phyloP scores from a whole-genome alignment of 2,329 filamentous ascomycete species.

The Rosellinia necatrix region DNA sequence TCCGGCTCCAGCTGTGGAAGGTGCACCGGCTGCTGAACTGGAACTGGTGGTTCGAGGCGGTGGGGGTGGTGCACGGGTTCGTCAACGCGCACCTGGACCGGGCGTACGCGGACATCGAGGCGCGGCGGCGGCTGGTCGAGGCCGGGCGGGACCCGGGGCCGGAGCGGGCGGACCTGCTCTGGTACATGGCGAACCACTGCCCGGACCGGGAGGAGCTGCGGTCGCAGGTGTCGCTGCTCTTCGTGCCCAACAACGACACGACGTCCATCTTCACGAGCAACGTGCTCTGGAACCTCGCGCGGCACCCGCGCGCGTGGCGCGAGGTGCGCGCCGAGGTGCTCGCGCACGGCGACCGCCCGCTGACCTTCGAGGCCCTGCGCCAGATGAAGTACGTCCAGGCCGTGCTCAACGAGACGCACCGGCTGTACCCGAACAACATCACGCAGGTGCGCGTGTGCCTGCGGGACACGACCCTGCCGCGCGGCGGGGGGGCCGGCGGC shows the following conservation, averaged over 20 bases:
- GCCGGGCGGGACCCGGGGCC: not conserved
- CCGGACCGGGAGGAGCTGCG: not conserved
- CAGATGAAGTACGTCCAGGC: not conserved
- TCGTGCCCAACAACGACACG: not conserved
- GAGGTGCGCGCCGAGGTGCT: not conserved
- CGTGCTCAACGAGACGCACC: not conserved
- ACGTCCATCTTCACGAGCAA: not conserved
- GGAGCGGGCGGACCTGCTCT: not conserved
- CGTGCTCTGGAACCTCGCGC: not conserved
- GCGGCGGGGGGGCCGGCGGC: too few species aligned
- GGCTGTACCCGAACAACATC: not conserved
- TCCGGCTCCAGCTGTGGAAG: not conserved
- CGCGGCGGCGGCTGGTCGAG: not conserved
- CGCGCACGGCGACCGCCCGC: not conserved
- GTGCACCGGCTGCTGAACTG: not conserved
- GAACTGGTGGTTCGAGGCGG: not conserved
- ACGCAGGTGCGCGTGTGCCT: not conserved
- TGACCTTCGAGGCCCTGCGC: not conserved
- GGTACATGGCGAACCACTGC: not conserved
- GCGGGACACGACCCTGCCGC: not conserved
- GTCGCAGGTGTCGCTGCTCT: not conserved
- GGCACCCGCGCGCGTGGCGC: not conserved
- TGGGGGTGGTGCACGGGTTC: not conserved
- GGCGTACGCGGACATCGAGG: not conserved
- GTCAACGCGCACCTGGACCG: not conserved